Evolutionary conservation across 2,329 filamentous ascomycete genomes (phyloP).

Genomic region (Sordariomycetes sp.): DNA sequence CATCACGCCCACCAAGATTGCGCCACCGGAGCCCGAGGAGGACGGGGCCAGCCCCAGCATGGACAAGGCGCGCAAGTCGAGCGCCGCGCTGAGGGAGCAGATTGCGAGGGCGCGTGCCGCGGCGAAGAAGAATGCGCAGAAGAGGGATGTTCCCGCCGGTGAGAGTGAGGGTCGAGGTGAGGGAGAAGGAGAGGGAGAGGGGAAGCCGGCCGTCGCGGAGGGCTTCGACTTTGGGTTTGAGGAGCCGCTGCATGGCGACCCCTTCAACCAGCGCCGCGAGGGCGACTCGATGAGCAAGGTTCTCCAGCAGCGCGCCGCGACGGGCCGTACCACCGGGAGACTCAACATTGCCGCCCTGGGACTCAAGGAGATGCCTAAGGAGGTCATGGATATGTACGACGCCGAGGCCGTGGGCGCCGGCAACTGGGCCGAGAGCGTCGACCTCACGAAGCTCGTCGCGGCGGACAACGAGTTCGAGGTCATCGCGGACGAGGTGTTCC

Average conservation of each 20-base stretch:
- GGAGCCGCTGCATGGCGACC: conserved; percentile 27
- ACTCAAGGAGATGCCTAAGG: conserved; percentile 64
- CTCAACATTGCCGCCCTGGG: conserved; percentile 82
- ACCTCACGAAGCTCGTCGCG: conserved; percentile 70
- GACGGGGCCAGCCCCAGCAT: not conserved
- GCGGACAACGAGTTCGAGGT: conserved; percentile 79
- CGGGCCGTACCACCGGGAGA: conserved; percentile 63
- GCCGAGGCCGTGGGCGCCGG: conserved; percentile 53
- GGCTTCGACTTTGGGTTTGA: conserved; percentile 27
- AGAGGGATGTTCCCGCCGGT: too few species aligned
- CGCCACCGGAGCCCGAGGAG: conserved; percentile 3
- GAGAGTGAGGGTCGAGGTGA: too few species aligned
- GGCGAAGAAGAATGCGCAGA: too few species aligned
- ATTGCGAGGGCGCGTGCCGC: conserved; percentile 89
- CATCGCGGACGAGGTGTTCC: conserved; percentile 64
- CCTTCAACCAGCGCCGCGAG: conserved; percentile 54
- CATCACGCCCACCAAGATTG: not conserved
- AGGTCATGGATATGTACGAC: conserved; percentile 87
- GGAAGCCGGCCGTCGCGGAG: not conserved
- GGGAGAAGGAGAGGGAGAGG: not conserved
- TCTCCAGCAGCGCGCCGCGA: conserved; percentile 57
- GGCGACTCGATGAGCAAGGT: conserved; percentile 50
- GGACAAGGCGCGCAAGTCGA: conserved; percentile 46
- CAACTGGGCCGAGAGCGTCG: conserved; percentile 85
- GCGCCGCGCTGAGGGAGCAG: conserved; percentile 69